Base-by-base conservation (phyloP, 1,284 basidiomycete species). In the Psilocybe mexicana region DNA sequence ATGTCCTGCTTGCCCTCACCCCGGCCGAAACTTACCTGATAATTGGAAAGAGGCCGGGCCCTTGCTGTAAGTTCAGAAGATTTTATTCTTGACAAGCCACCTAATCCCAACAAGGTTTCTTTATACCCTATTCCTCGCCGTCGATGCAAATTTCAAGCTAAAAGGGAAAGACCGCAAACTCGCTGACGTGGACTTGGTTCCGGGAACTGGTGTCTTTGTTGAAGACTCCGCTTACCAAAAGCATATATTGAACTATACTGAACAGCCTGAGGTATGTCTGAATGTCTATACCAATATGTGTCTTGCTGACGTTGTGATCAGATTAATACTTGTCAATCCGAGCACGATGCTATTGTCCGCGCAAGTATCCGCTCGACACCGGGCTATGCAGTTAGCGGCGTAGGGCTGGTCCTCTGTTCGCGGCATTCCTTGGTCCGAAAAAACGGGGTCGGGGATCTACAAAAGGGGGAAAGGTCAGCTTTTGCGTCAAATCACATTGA, bases 91-190 rank as follows among this genome's bases (percentile, higher is more conserved):
- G 12, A 2, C 2, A 23, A 33, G 5, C 12, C 33, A 14, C 33
- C 10, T 18, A 10, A 11, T n/a, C 18, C 18, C 18, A 4, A 30
- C 47, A 8, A 68, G 67, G 7, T 65, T 60, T 51, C 42, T 65
- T 6, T 64, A 67, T 53, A 60, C 44, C 0, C 33, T 67, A 1
- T 67, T 61, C 49, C 18, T 67, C 2, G 60, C 61, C 3, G 49
- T 67, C 25, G 65, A 68, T 28, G 64, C 60, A 0, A 68, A 68
- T 35, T 67, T 68, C 58, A 64, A 64, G 26, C 52, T 67, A 0
- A 68, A 68, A 33, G 52, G 57, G 1, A 65, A 66, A 28, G 57
- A 63, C 18, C 52, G 61, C 2, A 18, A 43, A 1, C 10, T 64
- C 0, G 8, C 44, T 0, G 64, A 65, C 48, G 33, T 63, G 1